Base-by-base conservation (phyloP, 2,329 filamentous ascomycete genomes). In the Macrophomina phaseolina region DNA sequence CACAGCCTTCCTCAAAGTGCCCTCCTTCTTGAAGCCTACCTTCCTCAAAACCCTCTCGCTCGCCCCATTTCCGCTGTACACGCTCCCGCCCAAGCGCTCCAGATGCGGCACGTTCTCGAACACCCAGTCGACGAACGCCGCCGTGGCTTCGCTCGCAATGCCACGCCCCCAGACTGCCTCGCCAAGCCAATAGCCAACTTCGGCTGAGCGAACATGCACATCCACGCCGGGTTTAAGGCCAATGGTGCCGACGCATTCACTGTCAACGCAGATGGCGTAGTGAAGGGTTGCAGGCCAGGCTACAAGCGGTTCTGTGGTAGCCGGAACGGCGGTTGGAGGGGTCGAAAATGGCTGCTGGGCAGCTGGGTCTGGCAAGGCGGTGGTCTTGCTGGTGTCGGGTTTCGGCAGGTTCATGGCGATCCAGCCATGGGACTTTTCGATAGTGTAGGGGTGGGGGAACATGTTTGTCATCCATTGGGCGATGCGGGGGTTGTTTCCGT, bases 171-270 rank as follows among this genome's bases (percentile, higher is more conserved):
- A 78, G 42, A 72, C 72, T 36, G 68, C 67, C 64, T 79, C 76
- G 16, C 73, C 76, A 11, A 82, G 66, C 81, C 81, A 83, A 70
- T 79, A 82, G 9, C 80, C 80, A 1, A 82, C 58, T 66, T 81
- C 78, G 0, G 76, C 80, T 1, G 71, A 73, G 65, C 79, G 78
- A 5, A 75, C 69, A 16, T 75, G 72, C 16, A 79, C 71, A 65
- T 81, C 79, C 38, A 48, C 12, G n/a, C 72, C 74, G 49, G 74
- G 74, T 65, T 73, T 77, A 8, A 82, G 65, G 3, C 80, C 80
- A 40, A 81, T 77, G 7, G 74, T 71, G 34, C 80, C 80, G 65
- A 81, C 76, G 1, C 74, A 52, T 11, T 67, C 67, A 1, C 63
- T 36, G 5, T 72, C 73, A n/a, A 45, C n/a, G 32, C 38, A 42